Conservation (phyloP, 225 moss, liverwort and hornwort genomes). For the Pseudisothecium myosuroides region DNA sequence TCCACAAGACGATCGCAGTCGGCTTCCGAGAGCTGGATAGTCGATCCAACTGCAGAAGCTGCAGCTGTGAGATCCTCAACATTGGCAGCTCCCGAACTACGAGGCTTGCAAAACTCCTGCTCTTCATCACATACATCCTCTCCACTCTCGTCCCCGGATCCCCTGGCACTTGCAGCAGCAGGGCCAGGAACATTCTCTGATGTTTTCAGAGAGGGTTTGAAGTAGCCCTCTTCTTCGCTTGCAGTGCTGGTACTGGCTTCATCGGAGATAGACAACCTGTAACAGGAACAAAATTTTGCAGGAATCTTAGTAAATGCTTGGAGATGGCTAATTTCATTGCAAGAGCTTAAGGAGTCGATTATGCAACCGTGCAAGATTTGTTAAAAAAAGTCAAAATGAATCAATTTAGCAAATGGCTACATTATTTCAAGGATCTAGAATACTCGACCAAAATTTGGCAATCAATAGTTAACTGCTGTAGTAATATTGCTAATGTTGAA, state of each 20-base stretch:
- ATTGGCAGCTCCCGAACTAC: background rate
- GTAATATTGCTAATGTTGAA: no score
- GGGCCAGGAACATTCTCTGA: background rate
- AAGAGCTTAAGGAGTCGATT: background rate
- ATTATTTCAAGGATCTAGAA: background rate
- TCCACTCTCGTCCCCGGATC: background rate
- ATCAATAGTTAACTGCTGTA: background rate
- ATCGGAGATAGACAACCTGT: constrained; percentile 16
- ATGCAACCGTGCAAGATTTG: background rate
- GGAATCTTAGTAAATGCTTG: no score
- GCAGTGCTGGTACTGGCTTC: constrained; percentile 1
- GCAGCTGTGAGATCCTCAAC: background rate
- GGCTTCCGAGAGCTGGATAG: constrained; percentile 4
- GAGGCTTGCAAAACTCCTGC: background rate
- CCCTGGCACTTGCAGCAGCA: background rate
- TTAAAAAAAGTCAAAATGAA: background rate
- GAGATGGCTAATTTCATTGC: no score
- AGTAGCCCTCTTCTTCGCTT: background rate
- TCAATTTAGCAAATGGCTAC: no score
- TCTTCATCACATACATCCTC: background rate
- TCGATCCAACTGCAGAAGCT: background rate
- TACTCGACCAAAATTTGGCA: background rate
- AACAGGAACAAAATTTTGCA: background rate
- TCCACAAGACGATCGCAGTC: constrained; percentile 7
- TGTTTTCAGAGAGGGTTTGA: background rate